Evolutionary conservation across 202 grass and related monocot genomes (phyloP).

Genomic region (Elaeis oleifera): DNA sequence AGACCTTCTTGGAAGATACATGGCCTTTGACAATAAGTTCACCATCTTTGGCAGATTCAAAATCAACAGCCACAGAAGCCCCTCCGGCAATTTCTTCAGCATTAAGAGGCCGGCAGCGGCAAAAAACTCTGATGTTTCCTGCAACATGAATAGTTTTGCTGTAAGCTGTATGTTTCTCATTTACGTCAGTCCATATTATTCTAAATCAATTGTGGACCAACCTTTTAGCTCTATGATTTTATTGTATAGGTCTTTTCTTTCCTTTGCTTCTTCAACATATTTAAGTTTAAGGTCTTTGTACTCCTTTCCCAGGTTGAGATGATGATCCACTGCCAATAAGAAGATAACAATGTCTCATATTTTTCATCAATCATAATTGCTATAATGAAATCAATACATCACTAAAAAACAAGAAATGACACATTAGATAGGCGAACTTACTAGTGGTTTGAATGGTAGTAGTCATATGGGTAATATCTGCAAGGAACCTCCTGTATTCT

Average conservation of each 20-base stretch:
- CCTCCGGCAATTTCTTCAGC: constrained; percentile 62
- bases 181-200: not conserved
- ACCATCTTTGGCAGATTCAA: constrained; percentile 82
- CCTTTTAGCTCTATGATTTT: constrained; percentile 77
- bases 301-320: constrained; percentile 50
- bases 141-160: not conserved
- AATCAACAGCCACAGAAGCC: constrained; percentile 51
- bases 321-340: constrained; percentile 40
- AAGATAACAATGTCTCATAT: not conserved
- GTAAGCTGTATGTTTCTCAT: constrained; percentile 10
- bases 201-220: constrained; percentile 20
- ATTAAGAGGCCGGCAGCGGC: constrained; percentile 80
- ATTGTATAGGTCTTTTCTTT: constrained; percentile 77
- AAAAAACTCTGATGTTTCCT: constrained; percentile 97
- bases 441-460: constrained; percentile 32
- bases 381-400: no score
- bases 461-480: constrained; percentile 49
- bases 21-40: constrained; percentile 78
- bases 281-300: constrained; percentile 63
- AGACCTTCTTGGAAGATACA: constrained; percentile 78
- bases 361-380: no score
- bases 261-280: constrained; percentile 57
- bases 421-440: constrained; percentile 21
- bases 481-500: constrained; percentile 40
- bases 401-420: not conserved